A percentile compares a stretch with the other conserved stretches of the same genome.
Conservation (phyloP, 768 basidiomycete species). For the Chlorophyllum brunneum region DNA sequence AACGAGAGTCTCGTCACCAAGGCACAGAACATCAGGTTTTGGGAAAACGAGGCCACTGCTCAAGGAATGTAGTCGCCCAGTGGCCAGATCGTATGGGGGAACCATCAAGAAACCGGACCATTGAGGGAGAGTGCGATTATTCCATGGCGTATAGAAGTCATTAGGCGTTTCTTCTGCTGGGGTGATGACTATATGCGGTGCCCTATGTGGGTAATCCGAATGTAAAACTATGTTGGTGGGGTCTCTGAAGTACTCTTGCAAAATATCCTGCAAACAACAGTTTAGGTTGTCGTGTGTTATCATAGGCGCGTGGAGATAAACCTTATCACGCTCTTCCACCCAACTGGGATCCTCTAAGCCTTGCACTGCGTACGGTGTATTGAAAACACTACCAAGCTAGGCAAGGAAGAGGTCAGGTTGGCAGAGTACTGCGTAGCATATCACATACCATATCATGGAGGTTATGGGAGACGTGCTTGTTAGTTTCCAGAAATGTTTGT, state of each 20-base stretch:
- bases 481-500: neutral
- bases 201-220: conserved; percentile 32
- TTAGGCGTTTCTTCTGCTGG: conserved; percentile 35
- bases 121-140: conserved; percentile 35
- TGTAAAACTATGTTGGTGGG: conserved; percentile 40
- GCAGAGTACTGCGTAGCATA: neutral
- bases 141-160: conserved; percentile 29
- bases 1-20: neutral
- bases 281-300: neutral
- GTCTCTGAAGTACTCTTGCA: conserved; percentile 22
- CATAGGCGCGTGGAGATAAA: conserved; percentile 8
- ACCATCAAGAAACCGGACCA: conserved; percentile 30
- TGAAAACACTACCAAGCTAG: conserved; percentile 17
- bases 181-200: conserved; percentile 55
- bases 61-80: conserved; percentile 11
- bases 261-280: conserved; percentile 22
- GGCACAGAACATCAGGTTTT: neutral
- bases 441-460: conserved; percentile 19
- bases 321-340: conserved; percentile 10
- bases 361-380: neutral
- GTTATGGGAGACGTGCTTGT: conserved; percentile 9
- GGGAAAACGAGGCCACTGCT: neutral
- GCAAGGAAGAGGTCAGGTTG: neutral
- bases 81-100: conserved; percentile 23
- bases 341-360: neutral